Evolutionary conservation across 495 filamentous ascomycete species (phyloP), one percentile per base, ranked within the genome.

Genomic region (Hyaloscypha finlandica): DNA sequence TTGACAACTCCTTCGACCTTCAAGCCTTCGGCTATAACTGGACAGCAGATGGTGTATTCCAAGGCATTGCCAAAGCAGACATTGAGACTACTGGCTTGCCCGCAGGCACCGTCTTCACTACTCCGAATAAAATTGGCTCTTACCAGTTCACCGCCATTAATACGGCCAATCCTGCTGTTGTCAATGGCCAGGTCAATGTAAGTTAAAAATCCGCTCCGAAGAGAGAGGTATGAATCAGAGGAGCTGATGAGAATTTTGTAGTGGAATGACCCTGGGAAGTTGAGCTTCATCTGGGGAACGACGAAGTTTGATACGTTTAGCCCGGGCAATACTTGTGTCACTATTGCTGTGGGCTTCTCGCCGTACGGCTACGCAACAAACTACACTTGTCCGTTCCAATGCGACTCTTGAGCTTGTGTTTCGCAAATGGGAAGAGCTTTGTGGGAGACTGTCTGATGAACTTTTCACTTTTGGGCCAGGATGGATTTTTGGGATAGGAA

Each of bases 241-340:
- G 55, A 58, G 20, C 29, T 59, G 29, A 31, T 48, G 8, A 1
- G 37, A 45, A 22, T 4, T 25, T 33, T 25, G 39, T 25, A 66
- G 64, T 66, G 64, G 64, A 66, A 59, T 33, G 68, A 70, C 45
- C 63, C 68, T 8, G 68, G 68, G 1, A 63, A 63, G 58, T 19
- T 70, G 53, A 70, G 68, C 63, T 70, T 70, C 29, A n/a, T 31
- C 11, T 70, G 68, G 68, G 68, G 68, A 48, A 63, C 29, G 8
- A 20, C 37, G 35, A 22, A 11, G 6, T 70, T 48, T 35, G 53
- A 70, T 45, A 57, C 33, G 12, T 68, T 60, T 32, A 66, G 65
- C 25, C 19, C 51, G 12, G 65, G 65, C 8, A 57, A 35, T 12
- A 29, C 58, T 35, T 67, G 65, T 37, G 55, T 31, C 16, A 60